phyloP scores from a whole-genome alignment of 2,329 filamentous ascomycete genomes.

The Penicillium sp. region DNA sequence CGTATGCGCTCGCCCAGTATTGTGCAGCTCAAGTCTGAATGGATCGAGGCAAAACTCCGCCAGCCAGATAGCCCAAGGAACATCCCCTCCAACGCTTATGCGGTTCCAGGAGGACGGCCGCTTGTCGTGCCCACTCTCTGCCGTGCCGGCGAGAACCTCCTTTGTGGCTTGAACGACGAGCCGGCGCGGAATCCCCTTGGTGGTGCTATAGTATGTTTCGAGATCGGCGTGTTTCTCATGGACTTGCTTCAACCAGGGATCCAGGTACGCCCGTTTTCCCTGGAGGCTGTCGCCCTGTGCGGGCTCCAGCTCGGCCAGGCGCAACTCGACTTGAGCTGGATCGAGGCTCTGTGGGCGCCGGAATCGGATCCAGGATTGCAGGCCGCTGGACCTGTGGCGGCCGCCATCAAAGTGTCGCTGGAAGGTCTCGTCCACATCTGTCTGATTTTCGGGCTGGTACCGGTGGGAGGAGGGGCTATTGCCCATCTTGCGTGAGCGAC shows the following conservation, averaged over 20 bases:
- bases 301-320: neutral
- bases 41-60: neutral
- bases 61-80: neutral
- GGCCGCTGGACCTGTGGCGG: neutral
- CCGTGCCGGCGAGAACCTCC: neutral
- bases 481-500: too few relatives aligned
- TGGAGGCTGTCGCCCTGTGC: neutral
- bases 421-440: neutral
- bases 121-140: neutral
- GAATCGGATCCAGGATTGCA: neutral
- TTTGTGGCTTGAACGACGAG: neutral
- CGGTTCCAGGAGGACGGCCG: neutral
- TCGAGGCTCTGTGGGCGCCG: neutral
- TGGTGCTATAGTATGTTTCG: neutral
- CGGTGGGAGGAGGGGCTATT: neutral
- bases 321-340: neutral
- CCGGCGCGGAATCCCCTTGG: neutral
- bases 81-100: neutral
- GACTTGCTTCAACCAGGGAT: neutral
- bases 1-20: too few relatives aligned
- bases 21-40: neutral
- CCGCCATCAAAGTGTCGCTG: neutral
- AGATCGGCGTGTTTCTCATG: neutral
- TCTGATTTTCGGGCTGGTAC: neutral
- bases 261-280: neutral